Base-by-base conservation (phyloP, 441 rosid species). In the Erodium trifolium region DNA sequence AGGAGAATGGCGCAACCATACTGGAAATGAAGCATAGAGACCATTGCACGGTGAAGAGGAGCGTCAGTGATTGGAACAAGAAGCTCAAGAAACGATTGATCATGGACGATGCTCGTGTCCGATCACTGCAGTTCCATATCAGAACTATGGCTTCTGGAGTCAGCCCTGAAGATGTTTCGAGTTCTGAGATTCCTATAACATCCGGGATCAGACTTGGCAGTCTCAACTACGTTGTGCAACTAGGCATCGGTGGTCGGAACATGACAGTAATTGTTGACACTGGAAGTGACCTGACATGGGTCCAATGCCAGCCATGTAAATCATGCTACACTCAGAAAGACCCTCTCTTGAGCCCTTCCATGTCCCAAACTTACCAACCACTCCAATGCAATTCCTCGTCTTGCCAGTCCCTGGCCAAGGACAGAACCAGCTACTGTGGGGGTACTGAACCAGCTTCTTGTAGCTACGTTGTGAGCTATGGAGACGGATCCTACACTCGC, bases 261-360 rank as follows among this genome's bases (percentile, higher is more conserved):
- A 78, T 85, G 87, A 86, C 80, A 31, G 83, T 89, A 39, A 89
- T 93, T 34, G 93, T 87, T 11, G 97, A 93, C 71, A 93, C 96
- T 0, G 99, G 99, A 67, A 93, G 99, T 66, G 99, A 93, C 72
- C 80, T 93, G 77, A 91, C 93, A 3, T 93, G 97, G 99, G 89
- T 93, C 62, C 99, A 91, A 71, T 93, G 99, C 78, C 88, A 80
- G 43, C 97, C 99, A 34, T 93, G 99, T 75, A 83, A 66, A 65
- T 72, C 68, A 5, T 91, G 99, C 75, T 87, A 88, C 77, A 79
- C 73, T 70, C 99, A 93, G 70, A 76, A 82, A 67, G 97, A 82
- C 66, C 91, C 97, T 70, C 63, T 91, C 41, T 91, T 87, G 71
- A 79, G 84, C 65, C 90, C 99, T 66, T 82, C 90, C 16, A 17